Evolutionary conservation across 306 rosid genomes (phyloP).

Genomic region (Quercus parvula): DNA sequence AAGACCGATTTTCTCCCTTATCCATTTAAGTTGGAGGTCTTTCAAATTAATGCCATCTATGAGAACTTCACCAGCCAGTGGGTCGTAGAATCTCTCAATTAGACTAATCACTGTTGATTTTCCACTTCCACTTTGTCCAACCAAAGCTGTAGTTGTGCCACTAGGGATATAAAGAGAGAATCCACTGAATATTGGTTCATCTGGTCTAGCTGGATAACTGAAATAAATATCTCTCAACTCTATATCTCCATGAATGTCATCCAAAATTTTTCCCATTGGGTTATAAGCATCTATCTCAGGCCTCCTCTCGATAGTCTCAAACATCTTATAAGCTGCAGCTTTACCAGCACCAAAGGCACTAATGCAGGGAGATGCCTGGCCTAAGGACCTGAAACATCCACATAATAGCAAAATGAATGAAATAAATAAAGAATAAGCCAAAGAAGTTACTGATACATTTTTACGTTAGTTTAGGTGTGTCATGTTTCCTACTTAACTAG

Average conservation of each 20-base stretch:
- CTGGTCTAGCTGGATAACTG: constrained; percentile 84
- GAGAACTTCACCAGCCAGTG: constrained; percentile 68
- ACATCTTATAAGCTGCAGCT: constrained; percentile 95
- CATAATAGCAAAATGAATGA: not conserved
- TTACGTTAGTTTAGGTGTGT: not conserved
- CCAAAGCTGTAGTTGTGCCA: constrained; percentile 80
- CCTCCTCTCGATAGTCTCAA: constrained; percentile 68
- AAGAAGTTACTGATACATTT: not conserved
- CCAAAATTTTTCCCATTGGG: constrained; percentile 52
- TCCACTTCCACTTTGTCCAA: constrained; percentile 96
- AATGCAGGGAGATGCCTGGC: constrained; percentile 87
- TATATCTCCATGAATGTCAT: constrained; percentile 70
- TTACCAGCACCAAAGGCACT: constrained; percentile 88
- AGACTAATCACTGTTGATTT: constrained; percentile 83
- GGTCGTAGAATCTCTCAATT: constrained; percentile 89
- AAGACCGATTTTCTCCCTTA: constrained; percentile 87
- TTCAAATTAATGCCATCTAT: constrained; percentile 74
- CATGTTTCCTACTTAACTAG: not conserved
- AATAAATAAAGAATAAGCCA: not conserved
- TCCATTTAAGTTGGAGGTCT: constrained; percentile 83
- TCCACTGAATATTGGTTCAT: constrained; percentile 67
- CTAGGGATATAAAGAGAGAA: constrained; percentile 62
- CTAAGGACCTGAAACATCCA: constrained; percentile 62
- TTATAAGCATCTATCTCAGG: constrained; percentile 80
- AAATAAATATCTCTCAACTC: constrained; percentile 63